Percentiles rank a stretch among this genome's conserved stretches.
These are phyloP conservation scores for Vaccinium macrocarpon DNA, from an alignment of 148 eudicot species.

Conservation along the genomic window DNA sequence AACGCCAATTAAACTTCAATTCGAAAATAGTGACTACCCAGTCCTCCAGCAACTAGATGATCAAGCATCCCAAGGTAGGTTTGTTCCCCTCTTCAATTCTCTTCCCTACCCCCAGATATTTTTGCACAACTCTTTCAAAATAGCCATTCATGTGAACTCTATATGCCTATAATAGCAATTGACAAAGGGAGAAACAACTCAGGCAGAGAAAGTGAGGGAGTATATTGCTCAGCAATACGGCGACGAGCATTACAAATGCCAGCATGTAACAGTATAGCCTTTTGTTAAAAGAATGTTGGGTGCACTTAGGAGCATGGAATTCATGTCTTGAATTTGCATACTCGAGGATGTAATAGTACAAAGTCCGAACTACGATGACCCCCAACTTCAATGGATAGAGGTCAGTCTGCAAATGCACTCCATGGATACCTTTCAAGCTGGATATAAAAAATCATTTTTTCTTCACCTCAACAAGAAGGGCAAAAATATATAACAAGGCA, in stretches of 20 bases:
- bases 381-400: no score
- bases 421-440: background rate
- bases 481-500: background rate
- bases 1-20: background rate
- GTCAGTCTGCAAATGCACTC: background rate
- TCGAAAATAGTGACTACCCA: conserved; percentile 41
- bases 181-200: background rate
- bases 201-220: background rate
- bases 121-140: conserved; percentile 55
- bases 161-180: conserved; percentile 53
- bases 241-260: background rate
- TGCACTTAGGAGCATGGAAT: background rate
- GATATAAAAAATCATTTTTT: background rate
- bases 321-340: background rate
- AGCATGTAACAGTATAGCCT: background rate
- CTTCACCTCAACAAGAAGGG: background rate
- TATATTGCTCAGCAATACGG: conserved; percentile 7
- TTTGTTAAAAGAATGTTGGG: background rate
- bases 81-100: conserved; percentile 58
- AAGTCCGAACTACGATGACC: no score
- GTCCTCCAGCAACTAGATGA: conserved; percentile 96
- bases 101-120: conserved; percentile 76
- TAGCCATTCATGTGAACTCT: conserved; percentile 95
- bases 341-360: no score
- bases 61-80: conserved; percentile 94